These are phyloP conservation scores for Metschnikowia cubensis DNA, from an alignment of 805 yeast species.

Conservation along the genomic window DNA sequence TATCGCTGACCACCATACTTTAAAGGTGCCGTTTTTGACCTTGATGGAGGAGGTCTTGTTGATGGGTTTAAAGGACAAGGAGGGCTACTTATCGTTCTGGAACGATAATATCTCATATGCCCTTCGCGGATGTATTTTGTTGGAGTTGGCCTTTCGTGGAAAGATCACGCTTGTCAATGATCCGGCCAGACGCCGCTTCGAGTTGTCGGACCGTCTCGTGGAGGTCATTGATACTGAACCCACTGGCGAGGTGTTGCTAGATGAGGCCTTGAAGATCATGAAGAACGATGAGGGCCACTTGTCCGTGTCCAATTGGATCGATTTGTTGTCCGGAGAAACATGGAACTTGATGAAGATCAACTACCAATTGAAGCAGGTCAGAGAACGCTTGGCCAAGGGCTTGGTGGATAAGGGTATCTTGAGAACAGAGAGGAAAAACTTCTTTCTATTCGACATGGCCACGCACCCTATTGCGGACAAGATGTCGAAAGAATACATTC, in stretches of 20 bases:
- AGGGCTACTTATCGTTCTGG: constrained; percentile 96
- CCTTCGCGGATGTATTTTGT: constrained; percentile 84
- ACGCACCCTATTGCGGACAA: constrained; percentile 94
- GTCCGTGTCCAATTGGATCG: constrained; percentile 88
- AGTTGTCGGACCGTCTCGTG: constrained; percentile 78
- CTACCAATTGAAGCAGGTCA: constrained; percentile 94
- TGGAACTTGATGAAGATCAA: constrained; percentile 94
- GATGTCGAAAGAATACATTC: constrained; percentile 75
- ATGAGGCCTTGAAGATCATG: constrained; percentile 89
- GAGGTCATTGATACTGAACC: constrained; percentile 82
- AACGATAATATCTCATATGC: constrained; percentile 97
- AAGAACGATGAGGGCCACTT: constrained; percentile 74
- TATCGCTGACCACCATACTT: constrained; percentile 37
- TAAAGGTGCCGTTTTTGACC: constrained; percentile 68
- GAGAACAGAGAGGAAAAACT: constrained; percentile 93
- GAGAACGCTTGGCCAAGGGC: constrained; percentile 95
- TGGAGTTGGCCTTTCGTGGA: constrained; percentile 89
- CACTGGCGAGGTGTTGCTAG: constrained; percentile 93
- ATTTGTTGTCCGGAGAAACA: constrained; percentile 88
- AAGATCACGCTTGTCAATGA: constrained; percentile 87
- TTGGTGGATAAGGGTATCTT: constrained; percentile 94
- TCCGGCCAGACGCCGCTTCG: constrained; percentile 85
- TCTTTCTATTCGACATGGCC: constrained; percentile 95
- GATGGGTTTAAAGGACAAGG: constrained; percentile 91
- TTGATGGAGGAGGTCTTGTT: constrained; percentile 94